Evolutionary conservation across 306 rosid species (phyloP).

Genomic region (Citrullus mucosospermus): DNA sequence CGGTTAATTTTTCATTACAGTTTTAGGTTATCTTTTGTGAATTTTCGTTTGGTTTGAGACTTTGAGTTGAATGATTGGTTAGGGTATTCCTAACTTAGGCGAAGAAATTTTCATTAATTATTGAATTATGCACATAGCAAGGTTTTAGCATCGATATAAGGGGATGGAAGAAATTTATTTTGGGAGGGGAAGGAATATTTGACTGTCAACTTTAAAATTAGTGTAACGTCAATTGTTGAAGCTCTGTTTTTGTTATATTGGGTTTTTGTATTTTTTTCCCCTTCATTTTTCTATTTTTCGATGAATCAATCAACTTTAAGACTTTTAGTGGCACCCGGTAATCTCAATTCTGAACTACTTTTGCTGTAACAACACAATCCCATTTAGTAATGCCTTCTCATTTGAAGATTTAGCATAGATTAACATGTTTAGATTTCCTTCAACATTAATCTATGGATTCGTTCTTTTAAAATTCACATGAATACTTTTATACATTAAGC

Average conservation of each 20-base stretch:
- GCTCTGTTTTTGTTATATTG: neutral
- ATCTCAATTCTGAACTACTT: neutral
- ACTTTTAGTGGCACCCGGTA: neutral
- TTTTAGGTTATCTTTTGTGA: neutral
- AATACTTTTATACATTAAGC: neutral
- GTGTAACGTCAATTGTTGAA: neutral
- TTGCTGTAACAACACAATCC: neutral
- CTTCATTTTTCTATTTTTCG: neutral
- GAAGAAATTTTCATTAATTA: neutral
- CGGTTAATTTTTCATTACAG: neutral
- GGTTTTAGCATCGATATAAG: neutral
- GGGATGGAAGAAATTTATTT: neutral
- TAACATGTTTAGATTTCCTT: neutral
- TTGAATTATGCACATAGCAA: neutral
- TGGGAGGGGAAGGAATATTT: neutral
- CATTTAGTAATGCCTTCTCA: neutral
- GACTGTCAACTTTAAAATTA: neutral
- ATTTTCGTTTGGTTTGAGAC: neutral
- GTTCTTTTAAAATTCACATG: neutral
- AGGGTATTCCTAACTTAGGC: neutral
- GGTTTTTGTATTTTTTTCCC: neutral
- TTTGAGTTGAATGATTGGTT: neutral
- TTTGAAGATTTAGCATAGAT: neutral
- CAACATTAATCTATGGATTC: neutral
- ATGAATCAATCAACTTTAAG: neutral